phyloP scores from a whole-genome alignment of 2,329 filamentous ascomycete genomes.

The Fusarium mangiferae region DNA sequence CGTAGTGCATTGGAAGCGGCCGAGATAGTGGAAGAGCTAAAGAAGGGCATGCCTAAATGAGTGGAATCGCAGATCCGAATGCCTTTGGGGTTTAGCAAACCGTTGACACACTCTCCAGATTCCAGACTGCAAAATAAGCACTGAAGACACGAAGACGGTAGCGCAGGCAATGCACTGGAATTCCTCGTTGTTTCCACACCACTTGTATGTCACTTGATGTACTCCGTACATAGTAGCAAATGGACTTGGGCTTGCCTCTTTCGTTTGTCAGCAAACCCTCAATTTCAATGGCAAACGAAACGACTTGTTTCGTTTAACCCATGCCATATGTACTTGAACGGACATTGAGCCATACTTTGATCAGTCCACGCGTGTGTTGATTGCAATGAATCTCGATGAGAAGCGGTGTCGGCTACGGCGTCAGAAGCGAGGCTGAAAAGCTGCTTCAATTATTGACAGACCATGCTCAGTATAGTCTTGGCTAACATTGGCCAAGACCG shows the following conservation, averaged over 20 bases:
- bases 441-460: neutral
- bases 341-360: neutral
- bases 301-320: neutral
- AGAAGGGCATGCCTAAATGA: conserved; percentile 68
- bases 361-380: neutral
- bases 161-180: neutral
- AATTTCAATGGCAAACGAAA: neutral
- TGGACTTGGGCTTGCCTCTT: neutral
- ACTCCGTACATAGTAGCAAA: neutral
- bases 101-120: neutral
- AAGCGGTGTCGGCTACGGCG: neutral
- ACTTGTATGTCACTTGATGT: neutral
- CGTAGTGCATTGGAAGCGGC: conserved; percentile 75
- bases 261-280: neutral
- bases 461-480: conserved; percentile 21
- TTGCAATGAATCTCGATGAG: conserved; percentile 29
- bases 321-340: neutral
- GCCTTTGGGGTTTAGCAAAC: conserved; percentile 1
- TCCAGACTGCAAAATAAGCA: neutral
- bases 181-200: neutral
- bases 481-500: conserved; percentile 29
- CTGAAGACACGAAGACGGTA: neutral
- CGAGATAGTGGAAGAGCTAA: conserved; percentile 83
- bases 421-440: conserved; percentile 18
- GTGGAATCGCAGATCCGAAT: neutral